Evolutionary conservation across 441 rosid species (phyloP).

Genomic region (Erysimum cheiri): DNA sequence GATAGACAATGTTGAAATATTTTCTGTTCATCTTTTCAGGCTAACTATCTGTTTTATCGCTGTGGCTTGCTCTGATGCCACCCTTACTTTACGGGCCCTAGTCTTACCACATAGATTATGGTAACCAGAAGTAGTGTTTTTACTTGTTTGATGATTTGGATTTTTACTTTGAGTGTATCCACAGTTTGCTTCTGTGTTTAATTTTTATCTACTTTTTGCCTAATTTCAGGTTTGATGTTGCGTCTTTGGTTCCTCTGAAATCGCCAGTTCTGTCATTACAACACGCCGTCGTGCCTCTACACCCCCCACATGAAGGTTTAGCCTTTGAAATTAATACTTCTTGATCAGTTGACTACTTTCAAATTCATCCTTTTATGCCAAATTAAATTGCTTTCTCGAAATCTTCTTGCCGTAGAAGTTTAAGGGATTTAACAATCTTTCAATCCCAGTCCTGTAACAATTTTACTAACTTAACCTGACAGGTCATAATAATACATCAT

Average conservation of each 20-base stretch:
- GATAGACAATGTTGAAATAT: slow-evolving; percentile 6
- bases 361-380: background rate
- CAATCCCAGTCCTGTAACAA: background rate
- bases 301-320: slow-evolving; percentile 59
- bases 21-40: slow-evolving; percentile 58
- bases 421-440: no score
- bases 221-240: slow-evolving; percentile 88
- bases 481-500: slow-evolving; percentile 46
- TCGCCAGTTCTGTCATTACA: slow-evolving; percentile 87
- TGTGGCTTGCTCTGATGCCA: slow-evolving; percentile 95
- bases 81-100: slow-evolving; percentile 81
- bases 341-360: slow-evolving; percentile 13
- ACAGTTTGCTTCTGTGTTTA: slow-evolving; percentile 1
- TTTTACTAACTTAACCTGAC: slow-evolving; percentile 35
- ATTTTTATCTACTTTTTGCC: slow-evolving; percentile 21
- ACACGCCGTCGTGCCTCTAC: slow-evolving; percentile 64
- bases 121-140: slow-evolving; percentile 48
- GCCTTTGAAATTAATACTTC: slow-evolving; percentile 1
- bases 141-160: slow-evolving; percentile 30
- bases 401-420: background rate
- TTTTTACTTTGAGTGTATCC: slow-evolving; percentile 6
- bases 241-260: slow-evolving; percentile 63
- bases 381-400: background rate
- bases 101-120: slow-evolving; percentile 89
- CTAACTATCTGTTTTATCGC: slow-evolving; percentile 79